Percentiles rank a stretch among this genome's conserved stretches.
Conservation (phyloP, 257 asterid genomes). For the Leptodermis oblonga region DNA sequence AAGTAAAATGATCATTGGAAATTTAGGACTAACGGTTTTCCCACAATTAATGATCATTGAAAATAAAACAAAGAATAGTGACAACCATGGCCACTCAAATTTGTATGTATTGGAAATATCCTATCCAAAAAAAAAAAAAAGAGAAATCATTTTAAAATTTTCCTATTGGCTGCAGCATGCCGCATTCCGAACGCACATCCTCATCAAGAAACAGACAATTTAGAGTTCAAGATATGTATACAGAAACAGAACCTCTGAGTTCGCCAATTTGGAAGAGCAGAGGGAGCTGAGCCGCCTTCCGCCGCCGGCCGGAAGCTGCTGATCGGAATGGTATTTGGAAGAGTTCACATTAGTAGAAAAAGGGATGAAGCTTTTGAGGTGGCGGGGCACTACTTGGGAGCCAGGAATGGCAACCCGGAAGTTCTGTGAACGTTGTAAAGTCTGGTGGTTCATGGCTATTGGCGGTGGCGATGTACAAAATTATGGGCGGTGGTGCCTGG, state of each 20-base stretch:
- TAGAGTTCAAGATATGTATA: not conserved
- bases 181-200: no score
- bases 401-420: not conserved
- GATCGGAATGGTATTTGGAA: not conserved
- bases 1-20: no score
- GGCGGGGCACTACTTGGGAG: not conserved
- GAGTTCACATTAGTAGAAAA: not conserved
- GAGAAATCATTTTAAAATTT: no score
- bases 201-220: not conserved
- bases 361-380: not conserved
- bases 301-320: not conserved
- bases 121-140: not conserved
- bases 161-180: not conserved
- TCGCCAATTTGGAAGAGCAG: not conserved
- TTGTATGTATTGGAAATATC: not conserved
- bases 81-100: not conserved
- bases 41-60: no score
- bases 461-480: not conserved
- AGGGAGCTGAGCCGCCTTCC: constrained; percentile 2
- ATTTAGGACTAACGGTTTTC: no score
- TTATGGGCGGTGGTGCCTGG: not conserved
- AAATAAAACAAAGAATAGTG: not conserved
- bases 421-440: not conserved
- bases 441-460: not conserved
- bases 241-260: constrained; percentile 9